Evolutionary conservation across 2,329 filamentous ascomycete species (phyloP).

Genomic region (Fusarium verticillioides): DNA sequence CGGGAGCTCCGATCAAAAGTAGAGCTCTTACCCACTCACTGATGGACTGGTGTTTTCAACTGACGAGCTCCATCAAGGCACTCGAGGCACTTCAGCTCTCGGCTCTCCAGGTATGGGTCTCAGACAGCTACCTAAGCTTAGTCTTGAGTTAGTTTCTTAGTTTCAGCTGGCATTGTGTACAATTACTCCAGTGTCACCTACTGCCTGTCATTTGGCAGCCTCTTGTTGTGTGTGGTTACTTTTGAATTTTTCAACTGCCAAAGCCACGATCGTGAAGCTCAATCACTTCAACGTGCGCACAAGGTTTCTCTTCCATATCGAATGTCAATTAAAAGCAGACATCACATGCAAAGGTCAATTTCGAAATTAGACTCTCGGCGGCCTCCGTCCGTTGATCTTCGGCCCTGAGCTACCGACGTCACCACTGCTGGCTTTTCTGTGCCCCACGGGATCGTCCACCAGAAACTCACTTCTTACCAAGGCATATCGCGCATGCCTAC

Average conservation of each 20-base stretch:
- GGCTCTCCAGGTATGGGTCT: not conserved
- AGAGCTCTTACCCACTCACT: not conserved
- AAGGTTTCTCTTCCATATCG: not conserved
- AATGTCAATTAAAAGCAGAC: not conserved
- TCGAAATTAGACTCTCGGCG: not conserved
- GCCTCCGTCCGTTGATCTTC: conserved; percentile 23
- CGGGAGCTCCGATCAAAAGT: not conserved
- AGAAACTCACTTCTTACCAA: conserved; percentile 27
- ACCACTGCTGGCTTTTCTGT: conserved; percentile 3
- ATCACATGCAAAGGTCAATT: not conserved
- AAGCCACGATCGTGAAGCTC: conserved; percentile 12
- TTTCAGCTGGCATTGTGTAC: conserved; percentile 21
- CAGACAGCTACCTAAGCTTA: not conserved
- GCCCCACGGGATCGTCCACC: conserved; percentile 31
- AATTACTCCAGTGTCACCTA: not conserved
- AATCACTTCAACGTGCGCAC: not conserved
- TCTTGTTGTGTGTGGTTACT: not conserved
- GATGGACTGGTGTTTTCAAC: not conserved
- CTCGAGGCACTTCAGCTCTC: conserved; percentile 6
- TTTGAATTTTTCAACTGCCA: conserved; percentile 1
- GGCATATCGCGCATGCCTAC: not conserved
- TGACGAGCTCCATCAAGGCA: not conserved
- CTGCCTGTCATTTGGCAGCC: not conserved
- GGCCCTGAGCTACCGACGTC: conserved; percentile 31
- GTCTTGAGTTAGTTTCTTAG: conserved; percentile 12